Evolutionary conservation across 129 eudicot genomes (phyloP).

Genomic region (Flaveria brownii): DNA sequence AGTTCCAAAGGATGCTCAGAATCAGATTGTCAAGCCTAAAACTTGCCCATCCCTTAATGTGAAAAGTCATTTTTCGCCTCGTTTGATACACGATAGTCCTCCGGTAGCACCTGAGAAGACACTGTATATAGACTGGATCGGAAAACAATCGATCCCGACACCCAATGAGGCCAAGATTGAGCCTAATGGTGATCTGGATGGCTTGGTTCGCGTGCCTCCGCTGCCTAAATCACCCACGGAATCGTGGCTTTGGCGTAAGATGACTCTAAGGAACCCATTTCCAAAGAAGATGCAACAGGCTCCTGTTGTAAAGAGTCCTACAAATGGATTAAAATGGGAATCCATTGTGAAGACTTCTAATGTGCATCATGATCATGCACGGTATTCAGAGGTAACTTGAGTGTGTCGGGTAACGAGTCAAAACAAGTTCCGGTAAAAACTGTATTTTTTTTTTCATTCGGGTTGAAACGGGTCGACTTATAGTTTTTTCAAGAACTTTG

Average conservation of each 20-base stretch:
- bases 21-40: conserved; percentile 43
- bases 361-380: conserved; percentile 57
- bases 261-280: conserved; percentile 58
- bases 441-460: background rate
- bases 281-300: conserved; percentile 45
- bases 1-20: conserved; percentile 56
- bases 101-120: conserved; percentile 64
- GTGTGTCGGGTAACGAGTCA: background rate
- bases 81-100: conserved; percentile 37
- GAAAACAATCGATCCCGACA: conserved; percentile 24
- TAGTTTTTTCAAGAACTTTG: background rate
- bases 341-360: conserved; percentile 76
- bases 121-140: conserved; percentile 60
- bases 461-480: background rate
- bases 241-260: conserved; percentile 92
- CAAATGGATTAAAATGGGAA: conserved; percentile 72
- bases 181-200: conserved; percentile 18
- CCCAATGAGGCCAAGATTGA: conserved; percentile 17
- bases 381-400: conserved; percentile 67
- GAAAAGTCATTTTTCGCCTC: conserved; percentile 39
- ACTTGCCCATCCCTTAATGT: conserved; percentile 38
- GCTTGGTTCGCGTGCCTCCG: conserved; percentile 58
- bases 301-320: conserved; percentile 32
- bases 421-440: background rate
- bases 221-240: conserved; percentile 92